These are phyloP conservation scores for Phalaenopsis equestris DNA, from an alignment of 106 monocot species.

Conservation along the genomic window DNA sequence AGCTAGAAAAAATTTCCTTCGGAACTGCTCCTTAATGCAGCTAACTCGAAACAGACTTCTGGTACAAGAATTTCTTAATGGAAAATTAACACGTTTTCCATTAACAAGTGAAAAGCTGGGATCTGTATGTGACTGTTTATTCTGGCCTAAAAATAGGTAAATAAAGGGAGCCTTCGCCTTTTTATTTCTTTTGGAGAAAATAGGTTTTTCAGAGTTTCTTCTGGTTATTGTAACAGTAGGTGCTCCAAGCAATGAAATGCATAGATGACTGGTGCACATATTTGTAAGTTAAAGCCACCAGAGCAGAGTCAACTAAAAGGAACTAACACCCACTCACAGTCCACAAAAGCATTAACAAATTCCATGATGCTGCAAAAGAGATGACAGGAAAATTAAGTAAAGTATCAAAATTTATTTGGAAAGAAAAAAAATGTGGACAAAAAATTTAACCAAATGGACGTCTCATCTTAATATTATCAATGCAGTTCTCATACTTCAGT, in stretches of 20 bases:
- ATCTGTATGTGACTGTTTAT: slow-evolving; percentile 7
- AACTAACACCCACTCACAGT: slow-evolving; percentile 61
- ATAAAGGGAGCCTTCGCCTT: slow-evolving; percentile 9
- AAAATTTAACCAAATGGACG: background rate
- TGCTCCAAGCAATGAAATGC: slow-evolving; percentile 34
- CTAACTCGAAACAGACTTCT: slow-evolving; percentile 26
- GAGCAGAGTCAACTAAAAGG: slow-evolving; percentile 29
- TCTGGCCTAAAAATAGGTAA: slow-evolving; percentile 12
- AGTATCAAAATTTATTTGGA: background rate
- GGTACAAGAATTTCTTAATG: slow-evolving; percentile 11
- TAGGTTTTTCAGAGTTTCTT: slow-evolving; percentile 15
- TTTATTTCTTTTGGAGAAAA: slow-evolving; percentile 11
- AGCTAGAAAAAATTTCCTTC: slow-evolving; percentile 28
- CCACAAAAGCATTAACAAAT: slow-evolving; percentile 19
- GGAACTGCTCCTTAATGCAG: slow-evolving; percentile 38
- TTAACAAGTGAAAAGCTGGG: slow-evolving; percentile 6
- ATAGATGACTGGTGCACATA: slow-evolving; percentile 38
- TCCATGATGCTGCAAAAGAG: background rate
- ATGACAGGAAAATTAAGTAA: background rate
- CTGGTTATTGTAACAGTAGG: slow-evolving; percentile 18
- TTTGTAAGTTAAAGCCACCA: slow-evolving; percentile 1
- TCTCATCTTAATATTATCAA: background rate
- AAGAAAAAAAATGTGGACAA: background rate
- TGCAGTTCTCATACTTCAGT: background rate
- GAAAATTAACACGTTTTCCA: slow-evolving; percentile 10